Conservation (phyloP, 1,284 basidiomycete genomes). For the Exobasidium cylindrosporum region DNA sequence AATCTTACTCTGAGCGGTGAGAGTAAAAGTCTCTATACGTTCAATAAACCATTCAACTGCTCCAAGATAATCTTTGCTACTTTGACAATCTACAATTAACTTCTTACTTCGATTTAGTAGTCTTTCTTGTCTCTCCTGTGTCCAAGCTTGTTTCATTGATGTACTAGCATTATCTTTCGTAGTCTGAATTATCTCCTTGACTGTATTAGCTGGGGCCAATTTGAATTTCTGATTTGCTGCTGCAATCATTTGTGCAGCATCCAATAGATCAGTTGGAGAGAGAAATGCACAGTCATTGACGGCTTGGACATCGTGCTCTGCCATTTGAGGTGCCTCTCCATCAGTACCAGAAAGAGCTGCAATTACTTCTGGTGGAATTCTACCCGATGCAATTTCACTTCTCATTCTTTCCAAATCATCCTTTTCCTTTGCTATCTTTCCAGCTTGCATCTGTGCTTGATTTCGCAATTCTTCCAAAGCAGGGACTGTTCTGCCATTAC, state of each 20-base stretch:
- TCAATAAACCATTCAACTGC: slow-evolving; percentile 20
- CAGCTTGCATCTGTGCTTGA: neutral
- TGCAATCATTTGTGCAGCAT: slow-evolving; percentile 20
- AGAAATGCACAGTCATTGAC: slow-evolving; percentile 2
- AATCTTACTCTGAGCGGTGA: neutral
- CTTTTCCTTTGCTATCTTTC: neutral
- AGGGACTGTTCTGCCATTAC: slow-evolving; percentile 3
- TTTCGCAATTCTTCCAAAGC: slow-evolving; percentile 11
- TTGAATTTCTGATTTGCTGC: slow-evolving; percentile 12
- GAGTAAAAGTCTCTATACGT: slow-evolving; percentile 6
- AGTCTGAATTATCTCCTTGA: neutral
- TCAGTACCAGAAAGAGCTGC: slow-evolving; percentile 1
- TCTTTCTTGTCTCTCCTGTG: slow-evolving; percentile 10
- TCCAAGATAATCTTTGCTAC: slow-evolving; percentile 14
- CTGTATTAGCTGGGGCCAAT: neutral
- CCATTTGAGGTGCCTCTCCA: neutral
- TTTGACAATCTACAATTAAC: slow-evolving; percentile 19
- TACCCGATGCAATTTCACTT: slow-evolving; percentile 8
- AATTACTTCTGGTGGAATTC: slow-evolving; percentile 16
- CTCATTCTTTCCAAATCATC: slow-evolving; percentile 8
- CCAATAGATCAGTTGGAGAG: slow-evolving; percentile 14
- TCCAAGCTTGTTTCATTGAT: slow-evolving; percentile 13
- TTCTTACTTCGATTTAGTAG: slow-evolving; percentile 16
- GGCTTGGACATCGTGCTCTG: neutral
- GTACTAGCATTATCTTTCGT: neutral